Base-by-base conservation (phyloP, 2,329 filamentous ascomycete species). In the Cercospora sojina region DNA sequence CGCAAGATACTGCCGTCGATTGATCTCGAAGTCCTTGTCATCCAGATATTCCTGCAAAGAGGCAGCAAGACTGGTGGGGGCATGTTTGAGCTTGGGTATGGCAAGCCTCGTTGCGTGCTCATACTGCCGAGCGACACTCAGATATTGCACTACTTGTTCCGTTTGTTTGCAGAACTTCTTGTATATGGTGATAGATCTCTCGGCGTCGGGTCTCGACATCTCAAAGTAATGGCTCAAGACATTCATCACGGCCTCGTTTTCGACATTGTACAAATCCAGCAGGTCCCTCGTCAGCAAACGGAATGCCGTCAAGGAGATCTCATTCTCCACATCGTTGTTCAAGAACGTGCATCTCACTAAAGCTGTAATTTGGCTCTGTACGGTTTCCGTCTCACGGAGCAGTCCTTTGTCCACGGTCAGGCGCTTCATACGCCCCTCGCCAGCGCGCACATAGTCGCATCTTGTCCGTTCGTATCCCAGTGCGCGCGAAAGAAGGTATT, bases 221-320 rank as follows among this genome's bases (percentile, higher is more conserved):
- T 99, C 95, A 74, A 99, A 99, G 79, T 98, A 99, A 79, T 96
- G 92, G 73, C 94, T 92, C 65, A 99, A 83, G 67, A 99, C 92
- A 79, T 96, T 97, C 80, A 99, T 99, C 76, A 97, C 91, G 58
- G 92, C 95, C 80, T 97, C 93, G 76, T 99, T 99, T 81, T 97
- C 90, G 56, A 95, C 92, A 75, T 96, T 93, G 81, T 97, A 99
- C 63, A 99, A 83, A 13, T 91, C 89, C 67, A 99, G 80, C 41
- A 99, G 83, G 78, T 99, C 95, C 74, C 97, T 84, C 20, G 96
- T 96, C 62, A 99, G 83, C 69, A 99, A 83, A 66, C 95, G 88
- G 77, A 98, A 99, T 29, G 96, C 93, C 9, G 92, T 96, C 71
- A 98, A 86, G 9, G 93, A 96, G 72, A 99, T 98, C 79, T 99